Base-by-base conservation (phyloP, 208 protist genomes). In the Acanthamoeba pearcei region DNA sequence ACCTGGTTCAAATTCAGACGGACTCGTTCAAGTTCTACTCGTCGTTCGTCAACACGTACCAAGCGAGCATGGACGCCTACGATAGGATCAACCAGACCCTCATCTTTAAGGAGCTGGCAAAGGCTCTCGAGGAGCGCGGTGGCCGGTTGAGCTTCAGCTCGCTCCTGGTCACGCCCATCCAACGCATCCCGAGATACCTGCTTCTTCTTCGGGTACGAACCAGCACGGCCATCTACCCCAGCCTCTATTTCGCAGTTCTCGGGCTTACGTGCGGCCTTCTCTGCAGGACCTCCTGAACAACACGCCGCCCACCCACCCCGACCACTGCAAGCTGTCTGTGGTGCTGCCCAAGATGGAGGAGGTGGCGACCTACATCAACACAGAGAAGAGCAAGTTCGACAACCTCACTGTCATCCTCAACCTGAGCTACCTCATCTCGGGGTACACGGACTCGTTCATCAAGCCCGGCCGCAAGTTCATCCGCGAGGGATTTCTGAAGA, bases 341-440 rank as follows among this genome's bases (percentile, higher is more conserved):
- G 78, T 85, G 0, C 29, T 90, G 15, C 42, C 35, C 6, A 42
- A 27, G 29, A 78, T 95, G 76, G 57, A 95, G 60, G 78, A 80
- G 27, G 55, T 95, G 24, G 66, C 92, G 2, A 89, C 29, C 38
- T 95, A 95, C 92, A 95, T 95, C 60, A 95, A 95, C 78, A 85
- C 82, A 1, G 68, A 64, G 60, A 95, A 95, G 76, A 82, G 76
- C 42, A 74, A 95, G 76, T 60, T 74, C 51, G 92, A 95, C 53
- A 89, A 95, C 49, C 55, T 95, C n/a, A 76, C 53, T 1, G 53
- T 86, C n/a, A 94, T 94, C 15, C n/a, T 86, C 12, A 55, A 94
- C 13, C 24, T 94, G 12, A 89, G 80, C 35, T 64, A 89, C 80
- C 80, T 89, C 5, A 89, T 89, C 80, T 49, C 51, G 3, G 80